Conservation (phyloP, 805 yeast species). For the Kuraishia capsulata region DNA sequence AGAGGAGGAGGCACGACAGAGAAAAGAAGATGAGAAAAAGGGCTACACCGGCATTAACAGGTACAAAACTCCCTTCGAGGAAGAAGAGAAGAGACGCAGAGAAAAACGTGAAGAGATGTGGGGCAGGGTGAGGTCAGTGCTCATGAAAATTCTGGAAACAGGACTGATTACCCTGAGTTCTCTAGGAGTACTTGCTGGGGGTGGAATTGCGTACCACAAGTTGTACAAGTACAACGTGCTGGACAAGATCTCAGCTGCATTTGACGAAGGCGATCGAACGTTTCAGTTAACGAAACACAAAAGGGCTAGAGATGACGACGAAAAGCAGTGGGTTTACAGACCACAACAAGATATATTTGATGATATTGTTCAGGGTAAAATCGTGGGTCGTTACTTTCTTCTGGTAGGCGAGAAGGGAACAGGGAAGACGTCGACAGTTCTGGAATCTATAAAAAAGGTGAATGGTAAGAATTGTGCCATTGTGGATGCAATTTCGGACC, state of each 20-base stretch:
- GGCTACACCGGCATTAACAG: slow-evolving; percentile 1
- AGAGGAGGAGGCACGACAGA: slow-evolving; percentile 16
- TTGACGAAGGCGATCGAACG: slow-evolving; percentile 53
- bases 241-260: slow-evolving; percentile 56
- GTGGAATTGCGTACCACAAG: slow-evolving; percentile 65
- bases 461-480: slow-evolving; percentile 58
- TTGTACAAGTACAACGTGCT: slow-evolving; percentile 51
- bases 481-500: slow-evolving; percentile 79
- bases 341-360: slow-evolving; percentile 60
- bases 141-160: slow-evolving; percentile 49
- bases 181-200: slow-evolving; percentile 54
- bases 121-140: slow-evolving; percentile 8
- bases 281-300: slow-evolving; percentile 47
- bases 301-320: slow-evolving; percentile 23
- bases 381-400: slow-evolving; percentile 59
- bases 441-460: slow-evolving; percentile 60
- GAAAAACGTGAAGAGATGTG: slow-evolving; percentile 7
- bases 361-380: slow-evolving; percentile 54
- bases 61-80: slow-evolving; percentile 3
- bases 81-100: slow-evolving; percentile 1
- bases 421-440: slow-evolving; percentile 69
- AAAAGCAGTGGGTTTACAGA: slow-evolving; percentile 57
- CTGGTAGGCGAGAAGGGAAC: slow-evolving; percentile 82
- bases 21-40: slow-evolving; percentile 6
- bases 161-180: slow-evolving; percentile 67